These are phyloP conservation scores for Pulveroboletus ravenelii DNA, from an alignment of 768 basidiomycete genomes.

Conservation along the genomic window DNA sequence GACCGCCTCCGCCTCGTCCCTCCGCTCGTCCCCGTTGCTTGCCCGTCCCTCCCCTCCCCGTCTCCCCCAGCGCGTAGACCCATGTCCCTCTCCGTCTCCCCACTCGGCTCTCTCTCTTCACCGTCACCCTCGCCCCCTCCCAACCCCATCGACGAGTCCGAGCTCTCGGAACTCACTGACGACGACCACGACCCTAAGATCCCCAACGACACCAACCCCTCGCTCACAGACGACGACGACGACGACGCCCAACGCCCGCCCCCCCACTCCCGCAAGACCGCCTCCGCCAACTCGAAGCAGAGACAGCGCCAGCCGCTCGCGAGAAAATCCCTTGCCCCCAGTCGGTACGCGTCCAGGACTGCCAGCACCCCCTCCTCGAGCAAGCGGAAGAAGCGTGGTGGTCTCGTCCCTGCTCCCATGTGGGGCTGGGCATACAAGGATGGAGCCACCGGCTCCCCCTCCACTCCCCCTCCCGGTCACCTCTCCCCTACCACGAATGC, in stretches of 20 bases:
- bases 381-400: constrained; percentile 53
- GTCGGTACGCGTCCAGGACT: constrained; percentile 3
- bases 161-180: constrained; percentile 80
- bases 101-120: constrained; percentile 62
- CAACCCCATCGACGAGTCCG: constrained; percentile 50
- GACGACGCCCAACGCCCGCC: constrained; percentile 17
- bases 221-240: constrained; percentile 19
- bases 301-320: constrained; percentile 8
- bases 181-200: constrained; percentile 57
- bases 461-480: constrained; percentile 5
- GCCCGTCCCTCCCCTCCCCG: not conserved
- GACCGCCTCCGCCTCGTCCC: constrained; percentile 2
- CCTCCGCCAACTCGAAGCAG: constrained; percentile 2
- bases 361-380: constrained; percentile 11
- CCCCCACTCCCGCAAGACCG: constrained; percentile 14
- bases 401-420: constrained; percentile 74
- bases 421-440: constrained; percentile 78
- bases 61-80: not conserved
- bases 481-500: constrained; percentile 1
- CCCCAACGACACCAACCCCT: constrained; percentile 30
- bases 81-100: constrained; percentile 26
- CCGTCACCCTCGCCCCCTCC: constrained; percentile 60
- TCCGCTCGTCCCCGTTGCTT: not conserved
- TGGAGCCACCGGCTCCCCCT: constrained; percentile 21
- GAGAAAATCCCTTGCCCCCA: constrained; percentile 5